Evolutionary conservation across 495 filamentous ascomycete genomes (phyloP).

Genomic region (Penicillium arizonense): DNA sequence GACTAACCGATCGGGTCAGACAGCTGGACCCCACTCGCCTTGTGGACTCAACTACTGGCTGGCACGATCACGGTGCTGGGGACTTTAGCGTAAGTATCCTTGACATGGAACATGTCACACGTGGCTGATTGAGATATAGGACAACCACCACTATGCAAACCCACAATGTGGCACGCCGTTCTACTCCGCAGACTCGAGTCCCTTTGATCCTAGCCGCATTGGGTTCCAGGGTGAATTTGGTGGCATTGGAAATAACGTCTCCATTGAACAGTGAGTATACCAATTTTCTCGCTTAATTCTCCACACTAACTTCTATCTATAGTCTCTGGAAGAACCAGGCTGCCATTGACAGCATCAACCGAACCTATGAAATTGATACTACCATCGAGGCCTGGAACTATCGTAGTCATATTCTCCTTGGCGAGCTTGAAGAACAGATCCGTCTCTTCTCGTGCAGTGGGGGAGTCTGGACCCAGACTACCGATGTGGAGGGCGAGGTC

Average conservation of each 20-base stretch:
- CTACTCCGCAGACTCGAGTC: conserved; percentile 52
- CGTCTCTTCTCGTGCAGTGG: conserved; percentile 56
- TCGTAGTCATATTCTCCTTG: conserved; percentile 51
- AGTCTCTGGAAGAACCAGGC: conserved; percentile 56
- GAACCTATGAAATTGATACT: conserved; percentile 63
- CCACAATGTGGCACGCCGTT: conserved; percentile 68
- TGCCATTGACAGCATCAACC: conserved; percentile 56
- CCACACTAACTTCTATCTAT: not conserved
- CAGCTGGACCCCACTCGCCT: conserved; percentile 60
- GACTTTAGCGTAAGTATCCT: conserved; percentile 48
- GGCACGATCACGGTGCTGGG: conserved; percentile 60
- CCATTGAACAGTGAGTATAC: conserved; percentile 44
- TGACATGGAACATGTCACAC: not conserved
- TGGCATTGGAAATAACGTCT: conserved; percentile 61
- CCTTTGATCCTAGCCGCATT: conserved; percentile 59
- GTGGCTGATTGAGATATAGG: conserved; percentile 28
- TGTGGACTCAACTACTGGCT: conserved; percentile 58
- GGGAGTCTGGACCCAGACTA: conserved; percentile 65
- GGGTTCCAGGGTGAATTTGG: conserved; percentile 70
- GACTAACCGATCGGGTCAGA: conserved; percentile 50
- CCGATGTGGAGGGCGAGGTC: conserved; percentile 72
- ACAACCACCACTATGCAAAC: conserved; percentile 71
- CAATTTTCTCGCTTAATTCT: not conserved
- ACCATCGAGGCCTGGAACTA: conserved; percentile 63
- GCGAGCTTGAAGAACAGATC: conserved; percentile 58